Percentiles rank a stretch among this genome's conserved stretches.
phyloP scores from a whole-genome alignment of 805 yeast species.

The Suhomyces kilbournensis region DNA sequence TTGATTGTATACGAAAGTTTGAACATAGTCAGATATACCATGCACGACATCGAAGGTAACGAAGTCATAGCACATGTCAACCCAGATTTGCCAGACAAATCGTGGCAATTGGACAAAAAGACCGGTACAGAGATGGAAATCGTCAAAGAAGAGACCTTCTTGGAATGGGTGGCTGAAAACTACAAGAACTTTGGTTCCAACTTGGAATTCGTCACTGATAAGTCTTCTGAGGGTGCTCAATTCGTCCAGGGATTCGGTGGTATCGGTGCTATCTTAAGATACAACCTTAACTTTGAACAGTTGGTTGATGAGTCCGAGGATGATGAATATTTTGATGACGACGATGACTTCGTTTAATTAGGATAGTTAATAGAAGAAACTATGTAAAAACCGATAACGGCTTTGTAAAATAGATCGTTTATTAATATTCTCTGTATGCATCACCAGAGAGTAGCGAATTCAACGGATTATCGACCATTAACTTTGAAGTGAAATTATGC shows the following conservation, averaged over 20 bases:
- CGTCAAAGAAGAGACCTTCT: conserved; percentile 75
- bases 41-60: conserved; percentile 78
- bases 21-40: conserved; percentile 77
- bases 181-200: conserved; percentile 93
- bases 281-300: conserved; percentile 96
- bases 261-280: conserved; percentile 93
- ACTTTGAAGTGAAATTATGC: too few relatives aligned
- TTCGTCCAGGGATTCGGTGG: conserved; percentile 99
- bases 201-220: conserved; percentile 93
- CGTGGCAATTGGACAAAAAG: conserved; percentile 72
- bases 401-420: too few relatives aligned
- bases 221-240: conserved; percentile 98
- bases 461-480: too few relatives aligned
- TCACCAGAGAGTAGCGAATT: too few relatives aligned
- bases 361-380: not conserved
- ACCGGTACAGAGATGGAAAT: conserved; percentile 93
- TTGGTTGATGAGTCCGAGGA: conserved; percentile 85
- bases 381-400: not conserved
- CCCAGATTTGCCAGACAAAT: conserved; percentile 72
- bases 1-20: conserved; percentile 91
- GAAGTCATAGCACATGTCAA: conserved; percentile 69
- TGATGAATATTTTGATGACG: conserved; percentile 76
- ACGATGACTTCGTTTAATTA: conserved; percentile 41
- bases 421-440: too few relatives aligned
- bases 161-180: conserved; percentile 98